These are phyloP conservation scores for Ogataea angusta DNA, from an alignment of 805 yeast species.

Conservation along the genomic window DNA sequence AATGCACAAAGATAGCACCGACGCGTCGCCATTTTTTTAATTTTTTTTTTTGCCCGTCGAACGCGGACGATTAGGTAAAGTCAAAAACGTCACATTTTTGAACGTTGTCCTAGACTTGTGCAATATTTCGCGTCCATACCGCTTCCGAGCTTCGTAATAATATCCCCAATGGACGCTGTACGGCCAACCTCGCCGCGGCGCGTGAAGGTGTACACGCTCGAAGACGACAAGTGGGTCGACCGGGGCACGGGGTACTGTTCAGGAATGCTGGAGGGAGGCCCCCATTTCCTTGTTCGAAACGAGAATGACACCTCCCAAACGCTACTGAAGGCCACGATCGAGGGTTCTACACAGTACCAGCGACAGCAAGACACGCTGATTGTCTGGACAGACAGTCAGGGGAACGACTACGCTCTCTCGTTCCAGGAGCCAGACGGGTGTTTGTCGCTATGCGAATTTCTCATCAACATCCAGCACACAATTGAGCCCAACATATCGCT, in stretches of 20 bases:
- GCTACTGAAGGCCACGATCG: constrained; percentile 62
- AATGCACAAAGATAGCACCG: neutral
- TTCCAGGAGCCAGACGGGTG: constrained; percentile 94
- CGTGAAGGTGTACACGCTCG: constrained; percentile 86
- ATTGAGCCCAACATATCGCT: constrained; percentile 65
- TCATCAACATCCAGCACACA: constrained; percentile 62
- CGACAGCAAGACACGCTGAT: constrained; percentile 92
- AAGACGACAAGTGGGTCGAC: constrained; percentile 84
- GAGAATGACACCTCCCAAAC: constrained; percentile 60
- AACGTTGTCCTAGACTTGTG: neutral
- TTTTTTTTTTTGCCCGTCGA: neutral
- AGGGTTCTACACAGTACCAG: constrained; percentile 79
- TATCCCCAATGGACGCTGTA: constrained; percentile 16
- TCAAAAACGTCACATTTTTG: constrained; percentile 3
- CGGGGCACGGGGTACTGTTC: constrained; percentile 88
- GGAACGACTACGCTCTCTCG: constrained; percentile 78
- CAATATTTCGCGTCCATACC: neutral
- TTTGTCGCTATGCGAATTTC: constrained; percentile 74
- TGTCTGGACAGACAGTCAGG: constrained; percentile 82
- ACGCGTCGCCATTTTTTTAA: constrained; percentile 4
- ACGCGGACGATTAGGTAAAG: constrained; percentile 3
- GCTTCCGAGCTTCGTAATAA: constrained; percentile 1
- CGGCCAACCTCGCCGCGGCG: constrained; percentile 53
- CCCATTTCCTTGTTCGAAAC: constrained; percentile 68
- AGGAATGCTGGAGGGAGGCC: constrained; percentile 57